Evolutionary conservation across 202 grass and related monocot genomes (phyloP), one percentile per base, ranked within the genome.

Genomic region (Bolboschoenoplectus hybrid): DNA sequence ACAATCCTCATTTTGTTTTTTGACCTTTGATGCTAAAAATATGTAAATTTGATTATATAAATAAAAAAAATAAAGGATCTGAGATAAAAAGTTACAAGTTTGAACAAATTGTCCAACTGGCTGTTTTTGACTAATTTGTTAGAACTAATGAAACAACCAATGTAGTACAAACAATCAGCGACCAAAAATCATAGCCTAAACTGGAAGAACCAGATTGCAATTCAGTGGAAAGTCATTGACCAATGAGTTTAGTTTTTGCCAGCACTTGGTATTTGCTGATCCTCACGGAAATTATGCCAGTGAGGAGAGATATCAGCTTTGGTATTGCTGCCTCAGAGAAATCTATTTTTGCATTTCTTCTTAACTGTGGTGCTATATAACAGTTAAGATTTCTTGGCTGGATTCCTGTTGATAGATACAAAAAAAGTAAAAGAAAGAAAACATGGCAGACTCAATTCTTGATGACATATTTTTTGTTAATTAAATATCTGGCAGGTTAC

Each of bases 1-100:
- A 1, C 4, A 55, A 56, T 17, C 32, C 32, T n/a, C 13, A 0
- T 56, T 38, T 77, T 51, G 20, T 53, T 56, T 55, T 77, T 36
- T 35, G 2, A 56, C 26, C 5, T 77, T 77, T 56, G 34, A 26
- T 77, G 46, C 12, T 38, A 55, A 39, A 56, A 58, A 78, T 57
- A 14, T 78, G 19, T 57, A 58, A 58, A 78, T 38, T 57, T 78
- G 20, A 49, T 57, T 57, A 78, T 57, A 56, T 36, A 49, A 32
- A 36, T 14, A 76, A 16, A 70, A 43, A 43, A 35, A 68, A 65
- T 36, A 65, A 35, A 65, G 35, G 32, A 51, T 8, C 50, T 78
- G 74, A 57, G 49, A 56, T 56, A 32, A 38, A 56, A 78, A 32
- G 3, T 10, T 40, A 41, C 14, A 58, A 38, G 4, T 55, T 50